Evolutionary conservation across 805 yeast genomes (phyloP).

Genomic region (Brettanomyces naardenensis): DNA sequence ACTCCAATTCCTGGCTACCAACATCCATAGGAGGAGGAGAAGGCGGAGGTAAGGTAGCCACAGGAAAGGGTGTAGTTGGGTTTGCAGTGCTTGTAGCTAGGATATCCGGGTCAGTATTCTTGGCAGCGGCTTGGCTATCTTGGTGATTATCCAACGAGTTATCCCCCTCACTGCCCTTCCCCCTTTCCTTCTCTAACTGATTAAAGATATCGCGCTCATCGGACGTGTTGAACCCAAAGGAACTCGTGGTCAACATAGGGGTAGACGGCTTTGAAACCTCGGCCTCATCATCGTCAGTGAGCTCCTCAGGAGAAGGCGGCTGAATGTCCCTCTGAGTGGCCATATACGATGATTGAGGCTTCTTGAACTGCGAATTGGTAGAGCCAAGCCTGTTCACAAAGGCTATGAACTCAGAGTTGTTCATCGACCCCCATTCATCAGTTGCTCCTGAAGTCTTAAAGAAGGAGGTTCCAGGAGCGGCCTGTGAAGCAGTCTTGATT

Average conservation of each 20-base stretch:
- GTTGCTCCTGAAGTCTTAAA: background rate
- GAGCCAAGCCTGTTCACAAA: constrained; percentile 29
- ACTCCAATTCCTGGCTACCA: constrained; percentile 25
- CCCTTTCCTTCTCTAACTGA: background rate
- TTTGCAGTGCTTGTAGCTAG: background rate
- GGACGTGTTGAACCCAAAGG: constrained; percentile 3
- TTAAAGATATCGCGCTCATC: constrained; percentile 3
- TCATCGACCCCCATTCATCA: constrained; percentile 29
- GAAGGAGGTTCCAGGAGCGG: background rate
- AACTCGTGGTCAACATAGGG: background rate
- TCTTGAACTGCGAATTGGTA: background rate
- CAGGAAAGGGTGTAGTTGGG: background rate
- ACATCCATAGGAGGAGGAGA: background rate
- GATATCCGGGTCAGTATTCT: background rate
- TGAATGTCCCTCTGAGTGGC: background rate
- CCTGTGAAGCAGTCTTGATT: no score
- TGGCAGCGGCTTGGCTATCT: no score
- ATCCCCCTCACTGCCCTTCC: background rate
- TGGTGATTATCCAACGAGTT: background rate
- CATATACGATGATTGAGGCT: background rate
- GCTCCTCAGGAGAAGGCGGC: background rate
- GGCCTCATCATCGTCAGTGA: background rate
- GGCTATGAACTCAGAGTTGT: constrained; percentile 30
- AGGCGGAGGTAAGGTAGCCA: background rate
- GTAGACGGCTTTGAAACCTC: background rate